These are phyloP conservation scores for Vicia villosa DNA, from an alignment of 306 rosid genomes.

Conservation along the genomic window DNA sequence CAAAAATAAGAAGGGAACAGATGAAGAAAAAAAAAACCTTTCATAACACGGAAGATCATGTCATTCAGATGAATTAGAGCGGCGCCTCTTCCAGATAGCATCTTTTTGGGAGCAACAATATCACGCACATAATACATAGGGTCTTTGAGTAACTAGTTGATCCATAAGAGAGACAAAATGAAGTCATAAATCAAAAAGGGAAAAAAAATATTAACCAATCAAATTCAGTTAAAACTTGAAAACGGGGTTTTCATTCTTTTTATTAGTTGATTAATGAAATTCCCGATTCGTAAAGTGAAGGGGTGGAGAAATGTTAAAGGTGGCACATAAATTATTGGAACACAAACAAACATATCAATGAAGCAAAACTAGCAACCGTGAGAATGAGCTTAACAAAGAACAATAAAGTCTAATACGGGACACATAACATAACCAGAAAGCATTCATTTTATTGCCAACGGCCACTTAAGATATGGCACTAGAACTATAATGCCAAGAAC, in stretches of 20 bases:
- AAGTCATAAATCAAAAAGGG: background rate
- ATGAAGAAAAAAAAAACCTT: constrained; percentile 65
- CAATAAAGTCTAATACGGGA: background rate
- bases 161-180: constrained; percentile 24
- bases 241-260: background rate
- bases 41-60: constrained; percentile 59
- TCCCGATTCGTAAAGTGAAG: background rate
- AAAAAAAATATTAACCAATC: background rate
- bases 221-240: constrained; percentile 20
- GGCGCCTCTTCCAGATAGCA: constrained; percentile 79
- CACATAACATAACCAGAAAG: constrained; percentile 10
- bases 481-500: constrained; percentile 18
- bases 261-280: background rate
- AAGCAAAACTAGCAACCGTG: constrained; percentile 11
- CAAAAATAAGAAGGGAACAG: constrained; percentile 21
- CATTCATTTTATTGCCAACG: constrained; percentile 3
- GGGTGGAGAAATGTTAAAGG: background rate
- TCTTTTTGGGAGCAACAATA: constrained; percentile 69
- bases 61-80: constrained; percentile 71
- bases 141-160: constrained; percentile 68
- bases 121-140: constrained; percentile 60
- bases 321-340: background rate
- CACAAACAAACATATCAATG: constrained; percentile 9
- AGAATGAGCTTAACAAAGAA: constrained; percentile 6
- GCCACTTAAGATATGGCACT: constrained; percentile 17